Evolutionary conservation across 768 basidiomycete species (phyloP), one percentile per base, ranked within the genome.

Genomic region (Collybiopsis confluens): DNA sequence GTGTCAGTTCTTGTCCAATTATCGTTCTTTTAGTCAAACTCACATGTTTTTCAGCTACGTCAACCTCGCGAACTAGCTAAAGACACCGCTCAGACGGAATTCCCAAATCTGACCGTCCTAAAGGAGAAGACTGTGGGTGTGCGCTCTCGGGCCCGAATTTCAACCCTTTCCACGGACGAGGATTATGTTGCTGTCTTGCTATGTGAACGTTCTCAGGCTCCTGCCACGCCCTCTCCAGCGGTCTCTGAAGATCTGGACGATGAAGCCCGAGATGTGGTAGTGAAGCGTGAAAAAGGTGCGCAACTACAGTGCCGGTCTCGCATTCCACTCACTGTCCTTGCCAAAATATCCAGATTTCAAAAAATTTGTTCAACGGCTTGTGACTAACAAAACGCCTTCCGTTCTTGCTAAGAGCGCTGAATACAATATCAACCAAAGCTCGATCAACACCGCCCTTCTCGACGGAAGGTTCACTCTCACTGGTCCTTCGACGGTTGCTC

Each of bases 331-430:
- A n/a, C n/a, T n/a, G n/a, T n/a, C n/a, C 27, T 23, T 5, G 26
- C 26, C n/a, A n/a, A n/a, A n/a, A n/a, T n/a, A n/a, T n/a, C n/a
- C n/a, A 52, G 51, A 52, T n/a, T 52, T 52, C 20, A 27, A 21
- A 8, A 41, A 21, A 21, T 41, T 26, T n/a, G 28, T 43, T 4
- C 11, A 43, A 28, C 16, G 18, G 4, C 40, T 41, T 8, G 16
- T 41, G 28, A 30, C 35, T 13, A 33, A 44, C 3, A 44, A 37
- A 21, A 16, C 40, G 6, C 58, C 56, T 23, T 61, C 58, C 18
- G n/a, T 38, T 11, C 52, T 47, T 33, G 58, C 62, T 30, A 56
- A 58, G 28, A 56, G 45, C 1, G 27, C 1, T 15, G 18, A 55
- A 16, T 64, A 60, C 52, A 4, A 6, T 6, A 38, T 23, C 7